Evolutionary conservation across 768 basidiomycete genomes (phyloP), one percentile per base, ranked within the genome.

Genomic region (Lactarius sp.): DNA sequence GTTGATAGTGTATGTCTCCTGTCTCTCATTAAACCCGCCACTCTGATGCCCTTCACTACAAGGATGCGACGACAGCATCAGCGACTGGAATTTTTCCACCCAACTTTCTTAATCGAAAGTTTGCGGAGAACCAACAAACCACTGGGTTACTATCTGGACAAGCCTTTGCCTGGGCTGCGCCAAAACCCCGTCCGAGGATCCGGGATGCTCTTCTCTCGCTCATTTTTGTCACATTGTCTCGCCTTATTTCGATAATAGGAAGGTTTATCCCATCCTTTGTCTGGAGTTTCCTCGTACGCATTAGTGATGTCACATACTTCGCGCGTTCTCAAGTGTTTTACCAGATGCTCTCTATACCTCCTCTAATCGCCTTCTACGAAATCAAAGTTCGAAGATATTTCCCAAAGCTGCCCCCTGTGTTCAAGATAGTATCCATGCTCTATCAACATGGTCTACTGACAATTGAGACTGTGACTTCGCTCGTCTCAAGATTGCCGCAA

Each of bases 301-400:
- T 8, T 27, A 14, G 41, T 9, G 13, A 22, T 37, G 9, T 39
- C 49, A 9, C 49, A 36, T 42, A n/a, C 47, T 56, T 12, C 3
- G 27, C 10, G n/a, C 27, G 16, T 4, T 50, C 59, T 64, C 18
- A 65, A 41, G 10, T 42, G 51, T 12, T 22, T 13, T 50, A 51
- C 36, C 8, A 65, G 64, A 41, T 39, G 6, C 44, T 56, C 42
- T 31, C 27, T 33, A 60, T 51, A 42, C 64, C 64, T 33, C 47
- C 50, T 18, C 4, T 56, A 33, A 18, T 65, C 49, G 41, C 39
- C 8, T 60, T 65, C 33, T 65, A 60, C n/a, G 64, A 65, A 56
- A 33, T 60, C 39, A 51, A 59, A n/a, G 16, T 65, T 46, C 64
- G 59, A 41, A 20, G 37, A 20, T 46, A 44, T 22, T 31, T 46